phyloP scores from a whole-genome alignment of 176 grass and related monocot genomes.

The Cymbopogon citratus region DNA sequence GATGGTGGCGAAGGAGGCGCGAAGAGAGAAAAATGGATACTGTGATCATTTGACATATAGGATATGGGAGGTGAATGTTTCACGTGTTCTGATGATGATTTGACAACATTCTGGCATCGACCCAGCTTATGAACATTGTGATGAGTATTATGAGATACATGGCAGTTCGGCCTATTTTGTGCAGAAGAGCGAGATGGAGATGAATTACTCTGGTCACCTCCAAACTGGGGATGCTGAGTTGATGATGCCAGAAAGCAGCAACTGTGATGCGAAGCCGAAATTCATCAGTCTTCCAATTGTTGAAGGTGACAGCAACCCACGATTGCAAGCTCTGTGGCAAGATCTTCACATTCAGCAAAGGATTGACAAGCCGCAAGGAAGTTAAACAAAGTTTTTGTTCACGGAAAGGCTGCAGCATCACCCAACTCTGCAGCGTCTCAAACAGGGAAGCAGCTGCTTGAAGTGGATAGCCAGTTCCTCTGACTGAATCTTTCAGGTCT shows the following conservation, averaged over 20 bases:
- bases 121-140: not conserved
- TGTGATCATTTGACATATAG: slow-evolving; percentile 34
- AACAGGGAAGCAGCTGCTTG: slow-evolving; percentile 16
- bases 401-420: not conserved
- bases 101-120: slow-evolving; percentile 20
- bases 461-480: not conserved
- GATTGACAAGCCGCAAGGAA: slow-evolving; percentile 39
- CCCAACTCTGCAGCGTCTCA: not conserved
- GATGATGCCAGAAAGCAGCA: slow-evolving; percentile 6
- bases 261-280: slow-evolving; percentile 21
- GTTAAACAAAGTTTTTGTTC: slow-evolving; percentile 14
- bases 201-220: not conserved
- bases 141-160: not conserved
- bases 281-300: slow-evolving; percentile 18
- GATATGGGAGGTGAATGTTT: slow-evolving; percentile 9
- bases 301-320: slow-evolving; percentile 1
- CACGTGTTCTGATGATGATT: slow-evolving; percentile 31
- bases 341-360: slow-evolving; percentile 17
- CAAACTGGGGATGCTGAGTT: not conserved
- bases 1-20: not conserved
- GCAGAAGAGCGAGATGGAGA: not conserved
- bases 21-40: slow-evolving; percentile 1
- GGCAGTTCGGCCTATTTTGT: not conserved
- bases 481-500: not conserved
- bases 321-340: slow-evolving; percentile 29